Evolutionary conservation across 768 basidiomycete species (phyloP).

Genomic region (Pleurotus cornucopiae): DNA sequence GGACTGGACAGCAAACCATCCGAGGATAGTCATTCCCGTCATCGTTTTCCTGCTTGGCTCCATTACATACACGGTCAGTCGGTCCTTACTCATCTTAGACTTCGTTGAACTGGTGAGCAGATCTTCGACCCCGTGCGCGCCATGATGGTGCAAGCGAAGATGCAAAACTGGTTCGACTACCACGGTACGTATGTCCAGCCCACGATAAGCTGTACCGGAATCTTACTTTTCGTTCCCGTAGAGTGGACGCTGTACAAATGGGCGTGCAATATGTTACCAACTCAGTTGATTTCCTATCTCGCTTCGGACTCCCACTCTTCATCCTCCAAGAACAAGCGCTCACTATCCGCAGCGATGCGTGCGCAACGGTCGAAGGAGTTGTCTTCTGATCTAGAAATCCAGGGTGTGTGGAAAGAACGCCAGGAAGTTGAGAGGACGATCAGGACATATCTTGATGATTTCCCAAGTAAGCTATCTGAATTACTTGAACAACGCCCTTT

Average conservation of each 20-base stretch:
- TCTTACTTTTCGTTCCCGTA: constrained; percentile 23
- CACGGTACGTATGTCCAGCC: constrained; percentile 39
- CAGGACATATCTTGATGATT: constrained; percentile 69
- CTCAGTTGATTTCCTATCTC: constrained; percentile 14
- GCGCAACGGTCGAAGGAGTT: not conserved
- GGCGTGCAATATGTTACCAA: constrained; percentile 48
- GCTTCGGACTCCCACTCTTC: constrained; percentile 21
- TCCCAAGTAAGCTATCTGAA: constrained; percentile 50
- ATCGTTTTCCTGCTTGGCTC: constrained; percentile 87
- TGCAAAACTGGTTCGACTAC: constrained; percentile 83
- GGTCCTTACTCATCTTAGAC: not conserved
- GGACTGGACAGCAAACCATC: constrained; percentile 84
- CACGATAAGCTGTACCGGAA: not conserved
- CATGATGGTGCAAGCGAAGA: constrained; percentile 76
- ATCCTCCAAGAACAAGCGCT: constrained; percentile 7
- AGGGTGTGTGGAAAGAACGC: constrained; percentile 81
- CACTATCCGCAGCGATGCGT: too few species aligned
- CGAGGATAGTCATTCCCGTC: constrained; percentile 76
- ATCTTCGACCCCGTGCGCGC: constrained; percentile 91
- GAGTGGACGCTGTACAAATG: constrained; percentile 75
- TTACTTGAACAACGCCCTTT: too few species aligned
- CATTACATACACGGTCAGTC: constrained; percentile 77
- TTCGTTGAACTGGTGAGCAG: constrained; percentile 29
- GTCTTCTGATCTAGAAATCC: constrained; percentile 11
- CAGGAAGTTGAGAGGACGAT: constrained; percentile 69